Base-by-base conservation (phyloP, 169 alveolate species). In the Neospora caninum region DNA sequence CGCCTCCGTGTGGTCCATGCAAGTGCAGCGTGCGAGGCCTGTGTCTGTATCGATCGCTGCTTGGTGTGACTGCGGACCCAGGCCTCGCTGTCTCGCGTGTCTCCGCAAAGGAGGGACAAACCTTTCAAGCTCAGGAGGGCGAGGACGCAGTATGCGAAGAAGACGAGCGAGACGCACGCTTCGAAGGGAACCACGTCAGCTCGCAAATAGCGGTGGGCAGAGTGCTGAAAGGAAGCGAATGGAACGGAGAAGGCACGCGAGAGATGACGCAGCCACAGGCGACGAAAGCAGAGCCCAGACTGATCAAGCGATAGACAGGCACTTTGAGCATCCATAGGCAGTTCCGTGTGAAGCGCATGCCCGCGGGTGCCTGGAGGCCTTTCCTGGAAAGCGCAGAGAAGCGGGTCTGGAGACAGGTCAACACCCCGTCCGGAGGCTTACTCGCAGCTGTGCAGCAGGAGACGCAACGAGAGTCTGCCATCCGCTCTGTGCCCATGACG, bases 71-170 rank as follows among this genome's bases (percentile, higher is more conserved):
- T 7, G 13, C 4, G 58, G 58, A 49, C 22, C 58, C 13, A 4
- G 4, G 13, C 58, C 22, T 49, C 58, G 58, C 4, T 7, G 58
- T 49, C 58, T 49, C 58, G 45, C 45, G 86, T n/a, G 39, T 1
- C 22, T 36, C 31, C 31, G 42, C 31, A 18, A 0, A 13, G 18
- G 86, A 78, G 31, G 16, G 34, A 27, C 86, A 2, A 43, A 78
- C 86, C 86, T 25, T 38, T 78, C 49, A 78, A n/a, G 27, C 86
- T 43, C 27, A 78, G 86, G 45, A 78, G 13, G 86, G 86, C 42
- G 86, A 78, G 45, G 29, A 78, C 18, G 29, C 27, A 20, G 86
- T 78, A 78, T 43, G 42, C 42, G 49, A 78, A n/a, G 10, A 78
- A 0, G 86, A 78, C 29, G 86, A n/a, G 43, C 1, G 42, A 43